Percentiles rank a stretch among this genome's conserved stretches.
phyloP scores from a whole-genome alignment of 768 basidiomycete genomes.

The Amylocystis lapponica region DNA sequence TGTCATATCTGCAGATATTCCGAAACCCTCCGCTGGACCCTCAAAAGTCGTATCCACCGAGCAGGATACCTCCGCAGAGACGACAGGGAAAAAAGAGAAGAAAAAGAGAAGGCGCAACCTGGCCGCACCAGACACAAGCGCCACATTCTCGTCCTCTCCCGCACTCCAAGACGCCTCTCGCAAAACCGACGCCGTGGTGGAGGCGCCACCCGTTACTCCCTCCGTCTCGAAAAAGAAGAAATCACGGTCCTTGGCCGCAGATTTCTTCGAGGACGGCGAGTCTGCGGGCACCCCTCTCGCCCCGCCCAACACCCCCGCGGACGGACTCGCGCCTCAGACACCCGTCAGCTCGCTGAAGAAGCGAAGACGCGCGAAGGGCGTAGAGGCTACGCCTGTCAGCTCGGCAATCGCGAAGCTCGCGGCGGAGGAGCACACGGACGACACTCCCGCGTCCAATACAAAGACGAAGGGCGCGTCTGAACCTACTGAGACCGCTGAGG shows the following conservation, averaged over 20 bases:
- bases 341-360: conserved; percentile 16
- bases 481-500: neutral
- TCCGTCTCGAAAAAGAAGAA: conserved; percentile 10
- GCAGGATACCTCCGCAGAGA: too few species aligned
- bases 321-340: conserved; percentile 12
- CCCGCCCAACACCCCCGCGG: conserved; percentile 22
- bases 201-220: conserved; percentile 16
- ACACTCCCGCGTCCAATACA: too few species aligned
- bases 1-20: neutral
- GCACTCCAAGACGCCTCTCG: neutral
- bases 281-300: conserved; percentile 3
- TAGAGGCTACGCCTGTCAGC: conserved; percentile 12
- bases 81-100: too few species aligned
- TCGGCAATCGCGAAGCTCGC: conserved; percentile 14
- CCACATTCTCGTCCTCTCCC: too few species aligned
- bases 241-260: conserved; percentile 18
- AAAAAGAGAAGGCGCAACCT: too few species aligned
- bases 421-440: neutral
- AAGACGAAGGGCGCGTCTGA: neutral
- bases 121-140: too few species aligned
- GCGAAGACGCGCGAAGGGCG: conserved; percentile 12
- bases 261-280: conserved; percentile 19
- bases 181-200: conserved; percentile 5
- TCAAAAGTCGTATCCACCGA: neutral
- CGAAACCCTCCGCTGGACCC: neutral